Evolutionary conservation across 345 rosid species (phyloP).

Genomic region (Turritis glabra): DNA sequence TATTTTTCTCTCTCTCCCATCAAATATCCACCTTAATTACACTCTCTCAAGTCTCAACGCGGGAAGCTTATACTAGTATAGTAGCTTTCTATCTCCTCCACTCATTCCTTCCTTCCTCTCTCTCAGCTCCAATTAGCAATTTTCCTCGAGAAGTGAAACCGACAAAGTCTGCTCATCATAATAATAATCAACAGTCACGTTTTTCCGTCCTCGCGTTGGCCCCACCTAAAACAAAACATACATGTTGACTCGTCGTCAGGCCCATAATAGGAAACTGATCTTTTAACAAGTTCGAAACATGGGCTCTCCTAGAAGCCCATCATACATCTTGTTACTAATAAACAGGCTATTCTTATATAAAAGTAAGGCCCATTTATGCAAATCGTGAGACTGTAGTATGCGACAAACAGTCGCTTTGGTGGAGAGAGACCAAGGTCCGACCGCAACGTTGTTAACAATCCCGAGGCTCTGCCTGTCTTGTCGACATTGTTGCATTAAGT

Average conservation of each 20-base stretch:
- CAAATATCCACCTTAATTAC: neutral
- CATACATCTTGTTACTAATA: neutral
- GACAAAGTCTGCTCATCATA: neutral
- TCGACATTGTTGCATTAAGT: too few relatives aligned
- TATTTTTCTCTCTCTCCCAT: neutral
- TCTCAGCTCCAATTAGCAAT: neutral
- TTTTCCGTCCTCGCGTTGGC: neutral
- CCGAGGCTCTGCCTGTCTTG: too few relatives aligned
- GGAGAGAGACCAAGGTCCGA: too few relatives aligned
- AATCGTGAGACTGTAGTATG: too few relatives aligned
- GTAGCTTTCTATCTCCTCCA: neutral
- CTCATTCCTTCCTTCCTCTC: neutral
- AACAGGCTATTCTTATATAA: neutral
- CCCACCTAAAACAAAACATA: neutral
- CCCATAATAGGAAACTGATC: neutral
- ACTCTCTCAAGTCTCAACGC: neutral
- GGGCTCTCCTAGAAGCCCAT: neutral
- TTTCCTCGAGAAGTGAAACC: neutral
- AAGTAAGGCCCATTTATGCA: neutral
- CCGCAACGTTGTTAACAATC: too few relatives aligned
- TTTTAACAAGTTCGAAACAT: neutral
- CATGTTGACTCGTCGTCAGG: too few relatives aligned
- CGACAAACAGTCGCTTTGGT: too few relatives aligned
- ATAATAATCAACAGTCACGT: neutral
- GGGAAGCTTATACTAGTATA: neutral